phyloP scores from a whole-genome alignment of 768 basidiomycete genomes.

The Boletus pseudo-olivaceus region DNA sequence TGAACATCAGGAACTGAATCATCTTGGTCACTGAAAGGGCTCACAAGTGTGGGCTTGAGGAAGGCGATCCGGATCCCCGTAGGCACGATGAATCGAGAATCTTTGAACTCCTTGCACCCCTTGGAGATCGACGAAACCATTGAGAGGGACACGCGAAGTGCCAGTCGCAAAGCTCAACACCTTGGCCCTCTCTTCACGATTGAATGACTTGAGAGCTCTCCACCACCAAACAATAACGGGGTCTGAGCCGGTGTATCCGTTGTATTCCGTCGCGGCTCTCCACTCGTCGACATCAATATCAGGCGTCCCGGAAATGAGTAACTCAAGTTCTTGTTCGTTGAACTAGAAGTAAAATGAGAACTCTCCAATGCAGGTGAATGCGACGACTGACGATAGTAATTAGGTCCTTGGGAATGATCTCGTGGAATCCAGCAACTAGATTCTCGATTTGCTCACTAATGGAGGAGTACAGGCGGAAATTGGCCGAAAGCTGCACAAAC shows the following conservation, averaged over 20 bases:
- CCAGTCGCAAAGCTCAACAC: slow-evolving; percentile 97
- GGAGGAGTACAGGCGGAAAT: slow-evolving; percentile 88
- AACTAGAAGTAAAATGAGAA: slow-evolving; percentile 49
- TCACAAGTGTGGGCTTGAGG: slow-evolving; percentile 89
- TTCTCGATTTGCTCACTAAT: slow-evolving; percentile 96
- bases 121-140: slow-evolving; percentile 93
- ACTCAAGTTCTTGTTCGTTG: slow-evolving; percentile 91
- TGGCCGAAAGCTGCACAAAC: slow-evolving; percentile 93
- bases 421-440: slow-evolving; percentile 88
- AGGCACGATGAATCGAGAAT: slow-evolving; percentile 94
- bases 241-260: slow-evolving; percentile 82
- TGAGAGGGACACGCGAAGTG: slow-evolving; percentile 88
- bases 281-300: slow-evolving; percentile 98
- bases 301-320: slow-evolving; percentile 95
- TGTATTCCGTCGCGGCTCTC: slow-evolving; percentile 89
- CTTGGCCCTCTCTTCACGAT: slow-evolving; percentile 93
- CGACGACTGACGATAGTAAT: slow-evolving; percentile 74
- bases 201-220: slow-evolving; percentile 96
- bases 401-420: slow-evolving; percentile 95
- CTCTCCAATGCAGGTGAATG: background rate
- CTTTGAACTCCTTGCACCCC: slow-evolving; percentile 91
- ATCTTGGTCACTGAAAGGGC: slow-evolving; percentile 25
- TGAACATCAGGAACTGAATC: slow-evolving; percentile 13
- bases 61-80: slow-evolving; percentile 78
- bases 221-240: slow-evolving; percentile 99